Base-by-base conservation (phyloP, 2,329 filamentous ascomycete species). In the Colletotrichum sp. region DNA sequence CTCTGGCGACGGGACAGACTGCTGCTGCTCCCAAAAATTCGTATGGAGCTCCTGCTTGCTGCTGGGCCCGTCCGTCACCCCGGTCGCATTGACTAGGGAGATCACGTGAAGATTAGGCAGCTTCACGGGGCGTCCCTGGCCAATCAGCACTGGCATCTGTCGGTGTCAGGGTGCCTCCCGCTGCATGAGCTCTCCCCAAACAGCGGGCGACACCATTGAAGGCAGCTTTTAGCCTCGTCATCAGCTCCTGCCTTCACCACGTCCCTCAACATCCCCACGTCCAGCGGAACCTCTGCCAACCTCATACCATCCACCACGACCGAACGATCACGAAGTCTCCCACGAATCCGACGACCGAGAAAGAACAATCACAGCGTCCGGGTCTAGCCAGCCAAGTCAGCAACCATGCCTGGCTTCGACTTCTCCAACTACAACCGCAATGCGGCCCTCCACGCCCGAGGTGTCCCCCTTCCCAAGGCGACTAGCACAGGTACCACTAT, bases 351-450 rank as follows among this genome's bases (percentile, higher is more conserved):
- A 76, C 65, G 34, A 58, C 36, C 25, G 34, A 18, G 12, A 67
- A 25, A 60, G 56, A 30, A 30, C 18, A 60, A 8, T 30, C 60
- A 25, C 71, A 65, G 25, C 27, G 22, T 48, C 43, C 25, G 36
- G 56, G 58, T 36, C 22, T 56, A 32, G 52, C 68, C 28, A 71
- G 73, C 74, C 66, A 76, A 66, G 72, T 64, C 66, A 77, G 77
- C 80, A 79, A 93, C 83, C 82, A 99, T 99, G 97, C 93, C 95
- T 82, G 96, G 96, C 88, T 98, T 98, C 91, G 96, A 98, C 89
- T 99, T 99, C 91, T 97, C 96, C 86, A 99, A 99, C 91, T 97
- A 98, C 92, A 98, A 98, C 92, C 95, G 97, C 90, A 99, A 99
- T 92, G 93, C 94, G 85, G 96, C 96, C 79, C 93, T 99, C 80